A percentile compares a stretch with the other conserved stretches of the same genome.
Conservation (phyloP, 2,329 filamentous ascomycete species). For the Arthrobotrys sphaeroides region DNA sequence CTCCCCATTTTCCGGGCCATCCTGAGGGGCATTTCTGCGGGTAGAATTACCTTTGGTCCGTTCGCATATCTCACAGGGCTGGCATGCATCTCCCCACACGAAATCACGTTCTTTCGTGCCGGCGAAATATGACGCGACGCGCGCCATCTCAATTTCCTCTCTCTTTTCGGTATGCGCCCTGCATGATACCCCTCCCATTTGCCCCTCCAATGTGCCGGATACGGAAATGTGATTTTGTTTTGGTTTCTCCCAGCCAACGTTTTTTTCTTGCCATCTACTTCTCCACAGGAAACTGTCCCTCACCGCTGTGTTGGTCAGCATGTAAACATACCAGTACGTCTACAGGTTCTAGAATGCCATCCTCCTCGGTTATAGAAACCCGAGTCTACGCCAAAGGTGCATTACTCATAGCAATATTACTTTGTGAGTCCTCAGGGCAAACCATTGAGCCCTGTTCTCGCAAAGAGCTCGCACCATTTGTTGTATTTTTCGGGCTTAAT, state of each 20-base stretch:
- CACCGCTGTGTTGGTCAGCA: not conserved
- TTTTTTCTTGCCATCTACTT: constrained; percentile 6
- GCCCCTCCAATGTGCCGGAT: constrained; percentile 10
- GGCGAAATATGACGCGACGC: constrained; percentile 35
- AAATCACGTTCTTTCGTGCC: constrained; percentile 51
- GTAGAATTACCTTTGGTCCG: not conserved
- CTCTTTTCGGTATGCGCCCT: not conserved
- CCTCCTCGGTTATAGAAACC: not conserved
- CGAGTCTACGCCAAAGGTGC: constrained; percentile 15
- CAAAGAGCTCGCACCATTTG: constrained; percentile 4
- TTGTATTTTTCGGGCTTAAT: constrained; percentile 30
- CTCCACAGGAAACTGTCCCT: not conserved
- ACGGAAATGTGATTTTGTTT: constrained; percentile 20
- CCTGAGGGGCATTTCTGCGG: not conserved
- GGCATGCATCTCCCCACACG: constrained; percentile 11
- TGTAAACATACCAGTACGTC: not conserved
- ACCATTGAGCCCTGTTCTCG: not conserved
- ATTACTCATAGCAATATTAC: constrained; percentile 30
- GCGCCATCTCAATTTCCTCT: constrained; percentile 49
- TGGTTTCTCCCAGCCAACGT: constrained; percentile 5
- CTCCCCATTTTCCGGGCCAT: constrained; percentile 33
- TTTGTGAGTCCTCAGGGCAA: constrained; percentile 15
- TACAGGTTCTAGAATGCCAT: not conserved
- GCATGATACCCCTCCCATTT: constrained; percentile 15
- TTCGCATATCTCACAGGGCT: constrained; percentile 21